A percentile compares a stretch with the other conserved stretches of the same genome.
These are phyloP conservation scores for Amanita pseudoporphyria DNA, from an alignment of 768 basidiomycete genomes.

Conservation along the genomic window DNA sequence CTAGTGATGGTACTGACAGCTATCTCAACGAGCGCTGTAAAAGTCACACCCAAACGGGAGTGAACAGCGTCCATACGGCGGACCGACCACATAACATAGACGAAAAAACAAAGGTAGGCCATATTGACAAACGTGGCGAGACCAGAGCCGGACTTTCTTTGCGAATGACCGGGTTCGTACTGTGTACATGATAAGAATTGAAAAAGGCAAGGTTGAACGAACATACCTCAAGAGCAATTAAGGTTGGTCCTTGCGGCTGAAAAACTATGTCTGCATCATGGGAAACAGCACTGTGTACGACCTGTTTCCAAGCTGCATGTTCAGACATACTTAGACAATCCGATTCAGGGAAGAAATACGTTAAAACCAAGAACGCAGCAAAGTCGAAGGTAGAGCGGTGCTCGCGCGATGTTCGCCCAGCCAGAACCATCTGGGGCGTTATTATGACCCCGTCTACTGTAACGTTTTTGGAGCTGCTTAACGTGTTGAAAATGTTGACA, in stretches of 20 bases:
- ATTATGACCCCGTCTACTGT: conserved; percentile 56
- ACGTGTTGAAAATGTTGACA: conserved; percentile 45
- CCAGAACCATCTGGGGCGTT: conserved; percentile 68
- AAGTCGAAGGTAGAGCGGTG: conserved; percentile 48
- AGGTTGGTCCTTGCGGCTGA: conserved; percentile 26
- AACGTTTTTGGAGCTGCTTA: conserved; percentile 42
- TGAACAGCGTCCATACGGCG: conserved; percentile 78
- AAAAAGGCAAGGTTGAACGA: background rate
- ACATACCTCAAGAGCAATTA: conserved; percentile 38
- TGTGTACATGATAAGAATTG: conserved; percentile 16
- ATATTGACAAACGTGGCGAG: conserved; percentile 66
- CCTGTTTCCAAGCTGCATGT: conserved; percentile 55
- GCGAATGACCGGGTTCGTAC: conserved; percentile 44
- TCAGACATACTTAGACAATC: conserved; percentile 57
- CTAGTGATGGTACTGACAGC: conserved; percentile 90
- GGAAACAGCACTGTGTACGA: conserved; percentile 31
- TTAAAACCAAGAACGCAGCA: conserved; percentile 66
- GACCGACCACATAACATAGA: conserved; percentile 70
- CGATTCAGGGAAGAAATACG: conserved; percentile 73
- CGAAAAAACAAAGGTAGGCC: conserved; percentile 67
- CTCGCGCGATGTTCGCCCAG: conserved; percentile 52
- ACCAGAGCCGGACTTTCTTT: conserved; percentile 39
- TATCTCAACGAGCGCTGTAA: conserved; percentile 90
- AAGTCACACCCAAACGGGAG: conserved; percentile 82
- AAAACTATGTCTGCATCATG: conserved; percentile 21